These are phyloP conservation scores for Trichoderma pleuroti DNA, from an alignment of 2,329 filamentous ascomycete species.

Conservation along the genomic window DNA sequence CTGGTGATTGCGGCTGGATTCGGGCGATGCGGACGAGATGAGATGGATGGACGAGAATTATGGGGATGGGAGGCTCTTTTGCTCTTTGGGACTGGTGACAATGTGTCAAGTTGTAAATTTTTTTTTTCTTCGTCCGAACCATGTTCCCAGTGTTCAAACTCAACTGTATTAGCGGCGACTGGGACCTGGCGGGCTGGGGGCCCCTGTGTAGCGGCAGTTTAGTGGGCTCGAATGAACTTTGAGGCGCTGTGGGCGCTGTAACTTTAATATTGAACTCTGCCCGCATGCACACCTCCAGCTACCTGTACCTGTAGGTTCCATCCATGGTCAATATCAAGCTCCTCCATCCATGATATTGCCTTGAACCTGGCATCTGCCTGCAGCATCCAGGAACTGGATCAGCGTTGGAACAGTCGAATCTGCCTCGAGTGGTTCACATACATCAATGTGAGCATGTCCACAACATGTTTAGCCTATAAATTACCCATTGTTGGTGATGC, in stretches of 20 bases:
- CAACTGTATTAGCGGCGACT: not conserved
- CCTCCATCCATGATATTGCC: not conserved
- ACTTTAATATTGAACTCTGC: too few relatives aligned
- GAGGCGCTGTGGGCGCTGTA: not conserved
- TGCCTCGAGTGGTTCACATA: not conserved
- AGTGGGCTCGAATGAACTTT: not conserved
- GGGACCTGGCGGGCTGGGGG: not conserved
- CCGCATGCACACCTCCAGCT: not conserved
- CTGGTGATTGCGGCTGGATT: constrained; percentile 2
- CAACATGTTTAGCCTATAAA: not conserved
- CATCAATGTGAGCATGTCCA: not conserved
- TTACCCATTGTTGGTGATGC: not conserved
- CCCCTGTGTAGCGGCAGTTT: not conserved
- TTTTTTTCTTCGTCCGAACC: not conserved
- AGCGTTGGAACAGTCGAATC: not conserved
- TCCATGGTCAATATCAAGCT: not conserved
- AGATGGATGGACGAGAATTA: constrained; percentile 14
- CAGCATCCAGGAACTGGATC: not conserved
- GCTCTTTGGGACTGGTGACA: not conserved
- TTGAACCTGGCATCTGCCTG: not conserved
- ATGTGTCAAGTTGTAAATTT: not conserved
- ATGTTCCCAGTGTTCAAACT: not conserved
- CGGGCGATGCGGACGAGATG: constrained; percentile 13
- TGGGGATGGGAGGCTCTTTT: constrained; percentile 6
- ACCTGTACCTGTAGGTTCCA: not conserved